These are phyloP conservation scores for Phoenix roebelenii DNA, from an alignment of 176 grass and related monocot species.

Conservation along the genomic window DNA sequence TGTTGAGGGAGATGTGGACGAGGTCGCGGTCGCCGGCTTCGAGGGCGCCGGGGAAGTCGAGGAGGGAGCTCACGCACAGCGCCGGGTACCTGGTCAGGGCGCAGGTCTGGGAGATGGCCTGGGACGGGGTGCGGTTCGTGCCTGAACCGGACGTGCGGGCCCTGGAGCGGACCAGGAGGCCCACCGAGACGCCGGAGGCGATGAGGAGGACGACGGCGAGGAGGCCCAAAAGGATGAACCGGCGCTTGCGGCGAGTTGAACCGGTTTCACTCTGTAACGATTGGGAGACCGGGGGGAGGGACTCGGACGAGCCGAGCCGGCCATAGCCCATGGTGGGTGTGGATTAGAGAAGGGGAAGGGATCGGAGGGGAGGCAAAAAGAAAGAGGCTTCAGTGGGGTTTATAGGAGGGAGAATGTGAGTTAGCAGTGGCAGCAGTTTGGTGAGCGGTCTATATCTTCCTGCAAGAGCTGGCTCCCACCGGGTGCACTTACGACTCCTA, in stretches of 20 bases:
- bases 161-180: conserved; percentile 10
- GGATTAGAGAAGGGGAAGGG: too few relatives aligned
- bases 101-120: conserved; percentile 32
- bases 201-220: conserved; percentile 20
- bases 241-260: not conserved
- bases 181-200: conserved; percentile 12
- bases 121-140: conserved; percentile 6
- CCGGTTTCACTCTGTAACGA: not conserved
- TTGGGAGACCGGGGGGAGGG: not conserved
- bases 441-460: too few relatives aligned
- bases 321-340: conserved; percentile 16
- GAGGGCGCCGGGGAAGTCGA: conserved; percentile 28
- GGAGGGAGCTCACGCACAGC: conserved; percentile 32
- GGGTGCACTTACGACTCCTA: too few relatives aligned
- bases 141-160: not conserved
- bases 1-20: conserved; percentile 45
- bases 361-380: too few relatives aligned
- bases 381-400: too few relatives aligned
- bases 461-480: too few relatives aligned
- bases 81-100: conserved; percentile 34
- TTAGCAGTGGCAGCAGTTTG: too few relatives aligned
- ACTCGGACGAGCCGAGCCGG: conserved; percentile 18
- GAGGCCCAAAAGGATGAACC: conserved; percentile 3
- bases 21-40: conserved; percentile 30
- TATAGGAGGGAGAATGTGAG: too few relatives aligned